Evolutionary conservation across 495 filamentous ascomycete species (phyloP).

Genomic region (Pyronema omphalodes): DNA sequence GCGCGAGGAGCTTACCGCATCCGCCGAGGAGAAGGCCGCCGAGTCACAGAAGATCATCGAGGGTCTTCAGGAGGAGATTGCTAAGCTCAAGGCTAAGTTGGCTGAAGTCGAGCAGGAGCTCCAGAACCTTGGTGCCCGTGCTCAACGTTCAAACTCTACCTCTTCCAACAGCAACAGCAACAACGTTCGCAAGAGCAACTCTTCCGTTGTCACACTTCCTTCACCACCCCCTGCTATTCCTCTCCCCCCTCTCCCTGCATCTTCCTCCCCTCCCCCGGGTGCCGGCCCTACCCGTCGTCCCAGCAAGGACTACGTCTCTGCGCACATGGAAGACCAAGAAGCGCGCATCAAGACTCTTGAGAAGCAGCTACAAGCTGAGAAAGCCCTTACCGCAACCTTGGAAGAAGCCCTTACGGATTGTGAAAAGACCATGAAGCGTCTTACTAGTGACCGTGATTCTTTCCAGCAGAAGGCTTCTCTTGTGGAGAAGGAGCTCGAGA

Average conservation of each 20-base stretch:
- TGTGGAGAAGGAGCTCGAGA: conserved; percentile 56
- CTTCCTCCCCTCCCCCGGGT: conserved; percentile 30
- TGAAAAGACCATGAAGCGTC: conserved; percentile 43
- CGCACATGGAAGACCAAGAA: conserved; percentile 81
- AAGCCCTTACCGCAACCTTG: conserved; percentile 81
- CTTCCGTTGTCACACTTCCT: conserved; percentile 64
- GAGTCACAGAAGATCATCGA: conserved; percentile 40
- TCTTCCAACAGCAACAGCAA: conserved; percentile 37
- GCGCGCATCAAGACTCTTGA: conserved; percentile 87
- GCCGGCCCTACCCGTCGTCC: conserved; percentile 41
- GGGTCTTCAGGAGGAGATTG: conserved; percentile 41
- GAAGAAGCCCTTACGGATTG: conserved; percentile 92
- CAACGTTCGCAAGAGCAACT: conserved; percentile 53
- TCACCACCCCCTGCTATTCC: conserved; percentile 83
- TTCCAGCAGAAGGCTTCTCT: conserved; percentile 68
- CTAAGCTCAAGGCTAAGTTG: conserved; percentile 46
- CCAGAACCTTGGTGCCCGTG: conserved; percentile 24
- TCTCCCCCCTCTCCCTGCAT: conserved; percentile 69
- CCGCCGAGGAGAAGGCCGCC: conserved; percentile 34
- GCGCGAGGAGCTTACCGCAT: conserved; percentile 41
- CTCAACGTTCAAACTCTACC: conserved; percentile 60
- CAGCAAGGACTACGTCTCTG: conserved; percentile 55
- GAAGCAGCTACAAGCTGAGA: conserved; percentile 90
- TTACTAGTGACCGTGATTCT: conserved; percentile 50
- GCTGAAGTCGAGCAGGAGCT: conserved; percentile 31